These are phyloP conservation scores for Colletotrichum lupini DNA, from an alignment of 2,329 filamentous ascomycete species.

Conservation along the genomic window DNA sequence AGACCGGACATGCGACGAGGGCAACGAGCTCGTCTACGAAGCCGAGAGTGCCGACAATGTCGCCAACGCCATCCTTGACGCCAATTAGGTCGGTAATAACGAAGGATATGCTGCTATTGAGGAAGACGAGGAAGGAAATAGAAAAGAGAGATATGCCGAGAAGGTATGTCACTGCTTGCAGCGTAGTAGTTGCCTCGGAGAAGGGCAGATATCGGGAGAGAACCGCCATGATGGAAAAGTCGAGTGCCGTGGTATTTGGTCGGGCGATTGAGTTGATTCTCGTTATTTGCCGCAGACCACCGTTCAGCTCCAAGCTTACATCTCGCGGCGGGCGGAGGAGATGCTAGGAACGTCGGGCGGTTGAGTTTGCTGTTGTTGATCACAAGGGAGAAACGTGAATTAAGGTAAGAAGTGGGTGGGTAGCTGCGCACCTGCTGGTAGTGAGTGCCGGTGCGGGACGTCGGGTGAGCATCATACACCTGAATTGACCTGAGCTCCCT, in stretches of 20 bases:
- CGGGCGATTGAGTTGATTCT: slow-evolving; percentile 23
- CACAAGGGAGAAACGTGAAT: slow-evolving; percentile 24
- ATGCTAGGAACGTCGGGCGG: not conserved
- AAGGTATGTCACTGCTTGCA: slow-evolving; percentile 79
- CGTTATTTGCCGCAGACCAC: slow-evolving; percentile 27
- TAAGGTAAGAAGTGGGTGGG: slow-evolving; percentile 1
- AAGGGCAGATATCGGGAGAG: slow-evolving; percentile 66
- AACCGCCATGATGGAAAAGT: slow-evolving; percentile 37
- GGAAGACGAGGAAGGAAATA: slow-evolving; percentile 90
- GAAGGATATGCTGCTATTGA: slow-evolving; percentile 87
- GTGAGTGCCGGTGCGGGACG: slow-evolving; percentile 24
- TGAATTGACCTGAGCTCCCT: slow-evolving; percentile 18
- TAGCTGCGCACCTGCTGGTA: slow-evolving; percentile 26
- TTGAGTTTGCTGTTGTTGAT: slow-evolving; percentile 31
- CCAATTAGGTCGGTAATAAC: slow-evolving; percentile 86
- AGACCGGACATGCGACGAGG: slow-evolving; percentile 81
- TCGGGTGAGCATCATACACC: slow-evolving; percentile 28
- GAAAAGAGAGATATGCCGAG: slow-evolving; percentile 86
- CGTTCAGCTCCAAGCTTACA: slow-evolving; percentile 26
- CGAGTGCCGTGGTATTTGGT: slow-evolving; percentile 10
- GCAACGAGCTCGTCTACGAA: slow-evolving; percentile 88
- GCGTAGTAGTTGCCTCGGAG: slow-evolving; percentile 66
- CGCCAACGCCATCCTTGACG: slow-evolving; percentile 77
- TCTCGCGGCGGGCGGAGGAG: slow-evolving; percentile 19
- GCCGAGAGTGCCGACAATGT: slow-evolving; percentile 85